phyloP scores from a whole-genome alignment of 768 basidiomycete species.

The Suillus cothurnatus region DNA sequence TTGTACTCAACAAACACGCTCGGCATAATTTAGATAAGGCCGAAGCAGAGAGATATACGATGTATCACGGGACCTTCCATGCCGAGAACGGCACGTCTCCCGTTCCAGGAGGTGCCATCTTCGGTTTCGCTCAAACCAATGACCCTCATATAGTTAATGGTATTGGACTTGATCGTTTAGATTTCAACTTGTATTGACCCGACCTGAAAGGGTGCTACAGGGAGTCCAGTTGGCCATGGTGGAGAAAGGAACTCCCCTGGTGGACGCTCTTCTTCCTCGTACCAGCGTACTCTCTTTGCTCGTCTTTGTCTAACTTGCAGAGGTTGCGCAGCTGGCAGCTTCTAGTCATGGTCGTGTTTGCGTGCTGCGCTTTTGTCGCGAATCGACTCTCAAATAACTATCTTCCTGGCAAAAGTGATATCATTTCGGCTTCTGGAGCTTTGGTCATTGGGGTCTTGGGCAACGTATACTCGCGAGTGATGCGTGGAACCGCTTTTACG shows the following conservation, averaged over 20 bases:
- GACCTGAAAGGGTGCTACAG: constrained; percentile 67
- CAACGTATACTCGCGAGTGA: constrained; percentile 76
- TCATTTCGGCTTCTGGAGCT: constrained; percentile 79
- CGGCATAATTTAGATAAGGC: constrained; percentile 36
- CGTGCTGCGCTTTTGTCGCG: constrained; percentile 72
- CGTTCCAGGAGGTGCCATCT: constrained; percentile 42
- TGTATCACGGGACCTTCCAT: constrained; percentile 57
- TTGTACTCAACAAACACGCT: constrained; percentile 66
- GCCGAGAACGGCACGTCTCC: constrained; percentile 50
- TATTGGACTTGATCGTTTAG: background rate
- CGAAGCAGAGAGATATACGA: constrained; percentile 41
- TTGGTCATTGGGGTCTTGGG: constrained; percentile 79
- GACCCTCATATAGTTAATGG: constrained; percentile 18
- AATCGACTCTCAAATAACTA: constrained; percentile 63
- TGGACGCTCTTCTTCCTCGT: constrained; percentile 81
- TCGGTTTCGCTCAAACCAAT: constrained; percentile 45
- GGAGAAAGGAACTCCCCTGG: constrained; percentile 75
- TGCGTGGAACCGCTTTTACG: constrained; percentile 83
- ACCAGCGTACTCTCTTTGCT: constrained; percentile 73
- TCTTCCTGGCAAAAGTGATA: constrained; percentile 68
- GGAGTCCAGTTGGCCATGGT: constrained; percentile 76
- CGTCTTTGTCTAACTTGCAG: constrained; percentile 78
- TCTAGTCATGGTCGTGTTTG: constrained; percentile 71
- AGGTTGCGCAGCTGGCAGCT: constrained; percentile 69
- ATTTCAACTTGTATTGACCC: background rate